Evolutionary conservation across 2,329 filamentous ascomycete species (phyloP), one percentile per base, ranked within the genome.

Genomic region (Didymosphaeria variabile): DNA sequence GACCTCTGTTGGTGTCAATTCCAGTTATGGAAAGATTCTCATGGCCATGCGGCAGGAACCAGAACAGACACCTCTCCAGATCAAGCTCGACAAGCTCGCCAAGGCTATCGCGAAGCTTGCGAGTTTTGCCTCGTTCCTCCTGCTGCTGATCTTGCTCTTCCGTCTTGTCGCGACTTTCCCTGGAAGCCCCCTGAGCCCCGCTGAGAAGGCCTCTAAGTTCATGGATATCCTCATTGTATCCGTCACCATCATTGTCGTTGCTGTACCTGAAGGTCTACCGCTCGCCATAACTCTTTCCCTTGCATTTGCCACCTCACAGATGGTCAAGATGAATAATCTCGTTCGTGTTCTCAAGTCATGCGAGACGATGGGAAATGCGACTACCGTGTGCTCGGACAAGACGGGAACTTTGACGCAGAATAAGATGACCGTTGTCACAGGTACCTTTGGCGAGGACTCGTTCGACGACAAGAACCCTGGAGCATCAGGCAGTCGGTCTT

Each of bases 11-110:
- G 84, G 84, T 44, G 80, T 84, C 45, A 80, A 86, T 68, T 85
- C 83, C 0, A 84, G 81, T 65, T 85, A 84, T 60, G 84, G 84
- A 34, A 84, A 84, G 65, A 85, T 84, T 61, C 82, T 85, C 74
- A 85, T 86, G 80, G 80, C 83, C 46, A 79, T 86, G 62, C 80
- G 83, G 29, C 82, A 83, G 26, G 83, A 85, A 21, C 79, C 82
- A 59, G 84, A 85, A 60, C 75, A 82, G 13, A 86, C 84, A 0
- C 84, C 84, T 3, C 72, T 86, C 32, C 84, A 86, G 71, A 80
- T 81, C 66, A 86, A 86, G 67, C 79, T 86, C 8, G 83, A 84
- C 63, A 71, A 74, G 36, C 77, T 86, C n/a, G 84, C 84, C 29
- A 79, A 83, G 47, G 76, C 77, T 36, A 85, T 86, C 50, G 83